These are phyloP conservation scores for Centrapalus pauciflorus DNA, from an alignment of 129 eudicot genomes.

Conservation along the genomic window DNA sequence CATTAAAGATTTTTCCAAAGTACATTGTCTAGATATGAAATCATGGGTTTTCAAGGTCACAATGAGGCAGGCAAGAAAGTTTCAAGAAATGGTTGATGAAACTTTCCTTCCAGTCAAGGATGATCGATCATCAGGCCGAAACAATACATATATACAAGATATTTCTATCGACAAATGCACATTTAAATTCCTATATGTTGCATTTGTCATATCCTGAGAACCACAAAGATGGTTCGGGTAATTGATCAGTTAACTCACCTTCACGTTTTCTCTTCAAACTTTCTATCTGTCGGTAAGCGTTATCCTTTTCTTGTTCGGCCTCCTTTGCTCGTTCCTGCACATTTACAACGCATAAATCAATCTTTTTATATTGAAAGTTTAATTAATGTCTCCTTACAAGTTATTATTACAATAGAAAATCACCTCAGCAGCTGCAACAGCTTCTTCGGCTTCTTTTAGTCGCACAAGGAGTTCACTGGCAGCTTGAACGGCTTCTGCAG, in stretches of 20 bases:
- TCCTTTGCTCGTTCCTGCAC: constrained; percentile 64
- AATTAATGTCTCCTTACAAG: too few species aligned
- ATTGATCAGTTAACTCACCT: constrained; percentile 38
- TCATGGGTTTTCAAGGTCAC: too few species aligned
- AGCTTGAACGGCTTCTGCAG: constrained; percentile 95
- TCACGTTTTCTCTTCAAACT: constrained; percentile 50
- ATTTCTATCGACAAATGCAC: neutral
- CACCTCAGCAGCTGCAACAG: constrained; percentile 77
- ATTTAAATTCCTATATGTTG: constrained; percentile 45
- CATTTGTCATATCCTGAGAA: constrained; percentile 81
- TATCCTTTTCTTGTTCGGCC: constrained; percentile 69
- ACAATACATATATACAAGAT: constrained; percentile 17
- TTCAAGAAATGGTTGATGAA: too few species aligned
- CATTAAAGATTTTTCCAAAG: too few species aligned
- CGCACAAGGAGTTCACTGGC: constrained; percentile 94
- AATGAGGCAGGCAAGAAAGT: too few species aligned
- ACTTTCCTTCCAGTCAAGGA: too few species aligned
- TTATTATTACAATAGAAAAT: constrained; percentile 11
- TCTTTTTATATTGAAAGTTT: too few species aligned
- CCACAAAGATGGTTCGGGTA: constrained; percentile 67
- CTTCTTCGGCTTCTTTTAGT: constrained; percentile 94
- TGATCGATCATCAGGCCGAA: too few species aligned
- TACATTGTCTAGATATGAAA: too few species aligned
- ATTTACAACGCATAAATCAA: neutral
- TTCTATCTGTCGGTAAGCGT: constrained; percentile 66